A percentile compares a stretch with the other conserved stretches of the same genome.
These are phyloP conservation scores for Colletotrichum tropicale DNA, from an alignment of 2,329 filamentous ascomycete species.

Conservation along the genomic window DNA sequence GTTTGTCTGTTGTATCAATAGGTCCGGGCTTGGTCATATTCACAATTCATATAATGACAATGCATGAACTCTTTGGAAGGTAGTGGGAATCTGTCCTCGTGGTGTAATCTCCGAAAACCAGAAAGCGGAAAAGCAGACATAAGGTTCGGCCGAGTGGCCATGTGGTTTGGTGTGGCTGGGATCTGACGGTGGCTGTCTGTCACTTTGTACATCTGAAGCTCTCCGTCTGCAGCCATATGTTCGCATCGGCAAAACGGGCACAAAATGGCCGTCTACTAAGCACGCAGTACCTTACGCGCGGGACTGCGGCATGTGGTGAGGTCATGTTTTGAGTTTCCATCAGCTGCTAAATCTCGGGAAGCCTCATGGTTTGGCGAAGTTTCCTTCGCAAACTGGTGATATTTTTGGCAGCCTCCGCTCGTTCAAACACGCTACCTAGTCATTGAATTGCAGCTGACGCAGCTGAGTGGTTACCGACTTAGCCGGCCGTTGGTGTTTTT, in stretches of 20 bases:
- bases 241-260: background rate
- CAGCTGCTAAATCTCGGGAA: background rate
- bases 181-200: background rate
- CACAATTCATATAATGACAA: constrained; percentile 11
- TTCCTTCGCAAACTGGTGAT: background rate
- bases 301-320: background rate
- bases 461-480: background rate
- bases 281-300: background rate
- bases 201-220: background rate
- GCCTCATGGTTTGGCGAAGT: background rate
- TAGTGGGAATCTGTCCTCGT: background rate
- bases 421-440: background rate
- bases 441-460: background rate
- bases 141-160: background rate
- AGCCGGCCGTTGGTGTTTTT: background rate
- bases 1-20: constrained; percentile 14
- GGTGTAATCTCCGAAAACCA: background rate
- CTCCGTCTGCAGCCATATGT: background rate
- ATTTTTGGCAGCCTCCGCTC: background rate
- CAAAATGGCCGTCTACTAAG: background rate
- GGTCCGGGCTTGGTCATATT: background rate
- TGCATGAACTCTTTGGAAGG: background rate
- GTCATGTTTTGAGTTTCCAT: background rate
- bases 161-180: background rate
- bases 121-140: background rate